Conservation (phyloP, 2,329 filamentous ascomycete genomes). For the Fusarium tupiense region DNA sequence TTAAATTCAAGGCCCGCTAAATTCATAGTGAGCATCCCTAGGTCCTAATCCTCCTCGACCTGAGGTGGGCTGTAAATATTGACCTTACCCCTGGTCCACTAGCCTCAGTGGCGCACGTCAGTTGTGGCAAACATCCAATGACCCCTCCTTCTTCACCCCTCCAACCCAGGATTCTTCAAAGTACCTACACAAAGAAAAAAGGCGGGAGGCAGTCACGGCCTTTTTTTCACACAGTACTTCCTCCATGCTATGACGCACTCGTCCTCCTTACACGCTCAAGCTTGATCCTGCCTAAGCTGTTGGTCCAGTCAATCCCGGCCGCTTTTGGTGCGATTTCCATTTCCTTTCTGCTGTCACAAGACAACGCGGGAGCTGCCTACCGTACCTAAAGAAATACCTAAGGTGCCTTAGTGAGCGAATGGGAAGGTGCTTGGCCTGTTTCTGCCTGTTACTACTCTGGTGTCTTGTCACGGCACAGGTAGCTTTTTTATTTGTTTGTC, state of each 20-base stretch:
- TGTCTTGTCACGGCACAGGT: conserved; percentile 34
- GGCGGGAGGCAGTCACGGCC: conserved; percentile 18
- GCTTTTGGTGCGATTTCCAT: neutral
- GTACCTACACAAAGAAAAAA: conserved; percentile 36
- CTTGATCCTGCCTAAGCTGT: conserved; percentile 15
- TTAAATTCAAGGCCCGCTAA: neutral
- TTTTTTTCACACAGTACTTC: conserved; percentile 14
- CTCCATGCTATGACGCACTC: conserved; percentile 44
- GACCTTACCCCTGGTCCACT: neutral
- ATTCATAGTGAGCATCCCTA: neutral
- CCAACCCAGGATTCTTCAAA: conserved; percentile 32
- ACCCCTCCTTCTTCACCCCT: conserved; percentile 42
- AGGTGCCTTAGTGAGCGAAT: conserved; percentile 2
- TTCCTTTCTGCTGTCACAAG: conserved; percentile 6
- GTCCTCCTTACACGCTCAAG: conserved; percentile 15
- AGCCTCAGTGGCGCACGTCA: conserved; percentile 23
- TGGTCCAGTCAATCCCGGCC: conserved; percentile 1
- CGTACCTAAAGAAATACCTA: neutral
- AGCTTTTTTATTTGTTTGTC: conserved; percentile 16
- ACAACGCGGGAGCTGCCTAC: neutral
- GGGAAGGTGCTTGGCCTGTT: conserved; percentile 8
- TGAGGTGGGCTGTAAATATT: neutral
- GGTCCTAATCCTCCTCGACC: neutral
- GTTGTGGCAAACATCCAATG: conserved; percentile 32
- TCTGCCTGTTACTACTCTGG: conserved; percentile 26